Base-by-base conservation (phyloP, 768 basidiomycete genomes). In the Daedaleopsis nitida region DNA sequence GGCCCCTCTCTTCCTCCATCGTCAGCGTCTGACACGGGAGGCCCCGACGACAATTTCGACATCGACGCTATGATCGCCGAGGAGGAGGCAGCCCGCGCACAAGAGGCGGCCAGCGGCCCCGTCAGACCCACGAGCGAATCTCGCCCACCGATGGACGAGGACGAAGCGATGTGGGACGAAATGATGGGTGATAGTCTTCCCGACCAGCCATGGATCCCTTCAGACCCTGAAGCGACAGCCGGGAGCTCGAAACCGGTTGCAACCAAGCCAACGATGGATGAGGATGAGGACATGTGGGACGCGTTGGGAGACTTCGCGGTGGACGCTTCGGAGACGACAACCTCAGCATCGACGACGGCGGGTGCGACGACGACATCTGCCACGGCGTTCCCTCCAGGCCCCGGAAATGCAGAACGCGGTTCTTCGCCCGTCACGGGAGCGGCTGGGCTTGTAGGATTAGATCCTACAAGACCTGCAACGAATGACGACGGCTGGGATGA, bases 231-330 rank as follows among this genome's bases (percentile, higher is more conserved):
- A 23, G 38, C 32, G 44, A 54, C 52, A 48, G 19, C 55, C 60
- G 27, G 60, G 55, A 58, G 6, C 37, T 43, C 66, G 11, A 56
- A 39, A 14, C 37, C 47, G 2, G 63, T 27, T 16, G 52, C 51
- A 27, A 67, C 74, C 59, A 71, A 73, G 32, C 68, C 76, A 11
- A 8, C 47, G 12, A 27, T 49, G 47, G 69, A 75, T 16, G 82
- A 84, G 7, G 86, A 89, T 37, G 83, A 85, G 44, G 89, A 90
- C 7, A 83, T 91, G 81, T 92, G 92, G 86, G 82, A 86, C 64
- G 78, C 88, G 44, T 74, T 91, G 55, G 68, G 81, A 43, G 85
- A 89, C 68, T 73, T 85, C 37, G 86, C 85, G 70, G 69, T 61
- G 61, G 67, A 66, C 13, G 42, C 58, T 54, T 50, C 16, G 42